Evolutionary conservation across 345 rosid genomes (phyloP).

Genomic region (Barbarea vulgaris): DNA sequence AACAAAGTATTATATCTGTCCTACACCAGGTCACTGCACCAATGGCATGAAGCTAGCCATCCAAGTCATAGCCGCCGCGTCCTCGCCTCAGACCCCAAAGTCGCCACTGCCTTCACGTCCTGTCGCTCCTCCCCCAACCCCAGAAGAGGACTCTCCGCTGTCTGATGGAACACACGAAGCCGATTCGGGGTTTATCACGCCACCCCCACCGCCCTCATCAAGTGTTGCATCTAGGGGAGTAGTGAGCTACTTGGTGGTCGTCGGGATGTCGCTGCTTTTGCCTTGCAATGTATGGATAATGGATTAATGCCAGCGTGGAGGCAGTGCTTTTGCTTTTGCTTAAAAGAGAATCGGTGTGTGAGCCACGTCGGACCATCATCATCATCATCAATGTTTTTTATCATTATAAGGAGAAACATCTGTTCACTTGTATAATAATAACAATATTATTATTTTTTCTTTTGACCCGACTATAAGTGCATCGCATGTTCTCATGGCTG

Average conservation of each 20-base stretch:
- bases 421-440: background rate
- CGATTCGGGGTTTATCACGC: background rate
- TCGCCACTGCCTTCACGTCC: background rate
- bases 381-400: no score
- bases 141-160: background rate
- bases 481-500: background rate
- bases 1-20: conserved; percentile 6
- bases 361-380: background rate
- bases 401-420: background rate
- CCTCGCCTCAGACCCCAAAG: background rate
- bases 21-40: conserved; percentile 24
- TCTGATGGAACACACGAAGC: background rate
- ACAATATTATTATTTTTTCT: no score
- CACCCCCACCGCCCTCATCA: background rate
- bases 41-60: conserved; percentile 37
- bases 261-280: background rate
- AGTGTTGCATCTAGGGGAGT: background rate
- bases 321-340: background rate
- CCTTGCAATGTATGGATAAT: background rate
- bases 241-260: conserved; percentile 5
- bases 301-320: background rate
- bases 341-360: background rate
- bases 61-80: conserved; percentile 11
- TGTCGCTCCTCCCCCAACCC: background rate
- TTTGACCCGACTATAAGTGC: background rate